Conservation (phyloP, 73 alveolate species). For the Paramecium tetraurelia region DNA sequence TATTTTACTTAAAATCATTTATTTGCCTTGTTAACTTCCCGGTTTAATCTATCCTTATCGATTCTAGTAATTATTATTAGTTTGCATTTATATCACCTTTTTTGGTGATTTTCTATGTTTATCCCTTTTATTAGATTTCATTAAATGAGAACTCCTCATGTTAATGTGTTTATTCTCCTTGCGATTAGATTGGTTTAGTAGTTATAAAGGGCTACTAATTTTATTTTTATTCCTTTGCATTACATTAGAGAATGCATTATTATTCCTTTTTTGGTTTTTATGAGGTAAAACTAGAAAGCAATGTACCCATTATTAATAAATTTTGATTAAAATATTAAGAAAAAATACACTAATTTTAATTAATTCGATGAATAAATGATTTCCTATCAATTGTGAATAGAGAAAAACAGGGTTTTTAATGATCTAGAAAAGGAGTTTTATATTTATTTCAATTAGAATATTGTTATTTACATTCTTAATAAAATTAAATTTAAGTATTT, state of each 20-base stretch:
- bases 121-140: background rate
- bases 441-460: no score
- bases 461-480: no score
- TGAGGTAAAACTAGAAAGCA: background rate
- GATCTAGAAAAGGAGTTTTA: no score
- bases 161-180: background rate
- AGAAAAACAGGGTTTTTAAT: no score
- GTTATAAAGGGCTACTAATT: background rate
- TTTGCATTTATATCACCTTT: background rate
- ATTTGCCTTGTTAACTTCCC: background rate
- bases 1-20: background rate
- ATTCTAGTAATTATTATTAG: background rate
- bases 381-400: no score
- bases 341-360: no score
- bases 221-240: background rate
- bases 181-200: background rate
- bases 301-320: background rate
- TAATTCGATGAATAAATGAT: no score
- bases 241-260: background rate
- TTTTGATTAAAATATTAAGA: no score
- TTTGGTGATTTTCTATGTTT: background rate
- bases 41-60: background rate
- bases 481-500: no score
- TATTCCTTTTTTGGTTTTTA: background rate
- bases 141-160: background rate